phyloP scores from a whole-genome alignment of 1,139 yeast genomes.

The Debaryomyces subglobosus region DNA sequence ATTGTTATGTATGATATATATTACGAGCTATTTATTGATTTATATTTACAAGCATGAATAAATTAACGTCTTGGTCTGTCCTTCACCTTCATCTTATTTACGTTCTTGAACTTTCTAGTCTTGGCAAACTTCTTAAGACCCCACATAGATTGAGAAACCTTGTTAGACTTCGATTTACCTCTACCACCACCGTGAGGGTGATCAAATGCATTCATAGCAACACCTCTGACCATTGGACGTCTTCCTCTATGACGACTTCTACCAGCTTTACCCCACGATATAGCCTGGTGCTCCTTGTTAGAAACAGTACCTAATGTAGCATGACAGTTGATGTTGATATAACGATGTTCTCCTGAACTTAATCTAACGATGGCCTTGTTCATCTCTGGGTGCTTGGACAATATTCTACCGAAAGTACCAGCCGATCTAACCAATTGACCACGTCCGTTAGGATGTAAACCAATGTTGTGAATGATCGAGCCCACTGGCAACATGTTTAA shows the following conservation, averaged over 20 bases:
- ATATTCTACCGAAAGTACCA: constrained; percentile 89
- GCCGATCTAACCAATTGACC: constrained; percentile 93
- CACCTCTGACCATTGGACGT: constrained; percentile 97
- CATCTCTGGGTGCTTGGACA: constrained; percentile 75
- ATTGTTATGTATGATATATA: constrained; percentile 8
- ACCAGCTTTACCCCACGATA: constrained; percentile 96
- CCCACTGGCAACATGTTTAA: constrained; percentile 92
- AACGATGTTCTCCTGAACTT: constrained; percentile 93
- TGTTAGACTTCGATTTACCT: constrained; percentile 97
- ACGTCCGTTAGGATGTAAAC: constrained; percentile 75
- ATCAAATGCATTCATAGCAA: constrained; percentile 96
- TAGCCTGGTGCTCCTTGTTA: constrained; percentile 91
- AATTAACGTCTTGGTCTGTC: constrained; percentile 66
- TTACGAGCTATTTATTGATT: constrained; percentile 6
- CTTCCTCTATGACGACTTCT: constrained; percentile 90
- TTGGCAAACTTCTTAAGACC: constrained; percentile 94
- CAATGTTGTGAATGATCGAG: constrained; percentile 84
- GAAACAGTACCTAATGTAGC: constrained; percentile 95
- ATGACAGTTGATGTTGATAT: constrained; percentile 80
- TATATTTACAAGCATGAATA: constrained; percentile 10
- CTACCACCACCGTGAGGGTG: constrained; percentile 99
- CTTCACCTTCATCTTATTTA: constrained; percentile 79
- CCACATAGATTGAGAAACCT: constrained; percentile 95
- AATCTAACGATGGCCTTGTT: constrained; percentile 77
- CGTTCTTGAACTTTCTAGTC: constrained; percentile 89